Base-by-base conservation (phyloP, 75 land plant genomes). In the Sequoiadendron giganteum region DNA sequence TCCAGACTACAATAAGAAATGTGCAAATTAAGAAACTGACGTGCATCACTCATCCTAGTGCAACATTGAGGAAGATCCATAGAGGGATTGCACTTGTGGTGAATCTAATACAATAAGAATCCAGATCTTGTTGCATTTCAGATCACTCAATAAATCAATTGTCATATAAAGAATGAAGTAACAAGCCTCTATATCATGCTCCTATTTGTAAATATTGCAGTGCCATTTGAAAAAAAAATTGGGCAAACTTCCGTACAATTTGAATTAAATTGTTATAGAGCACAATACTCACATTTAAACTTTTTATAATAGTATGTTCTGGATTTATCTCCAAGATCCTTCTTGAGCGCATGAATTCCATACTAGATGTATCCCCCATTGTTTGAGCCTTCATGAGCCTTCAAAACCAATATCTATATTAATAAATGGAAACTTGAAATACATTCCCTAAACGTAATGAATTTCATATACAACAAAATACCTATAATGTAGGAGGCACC, bases 311-410 rank as follows among this genome's bases (percentile, higher is more conserved):
- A 18, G 99, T 96, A 88, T 98, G 99, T 34, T 95, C 95, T 72
- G 99, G 99, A 89, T 98, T 98, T 61, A 98, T 91, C 89, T 98
- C 99, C 87, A 98, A 83, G 78, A 97, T 95, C 84, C 99, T 90
- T 68, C 97, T 92, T 54, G 96, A 96, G 76, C 96, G 91, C 99
- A 98, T 98, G 93, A 94, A 97, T 88, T 97, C 99, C 92, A 97
- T 84, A 82, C 94, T 94, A 42, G 96, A 89, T 10, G 92, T 93
- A 88, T 98, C 99, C 77, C 99, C 99, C 88, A 98, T 92, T 18
- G 99, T 92, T 77, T 98, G 99, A 19, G 99, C 99, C 88, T 93
- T 97, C 99, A 98, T 98, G 78, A 98, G 92, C 93, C 99, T 93
- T 32, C 70, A 87, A 3, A 36, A 21, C 49, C 45, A 82, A 43